Base-by-base conservation (phyloP, 345 rosid genomes). In the Eucalyptus viminalis region DNA sequence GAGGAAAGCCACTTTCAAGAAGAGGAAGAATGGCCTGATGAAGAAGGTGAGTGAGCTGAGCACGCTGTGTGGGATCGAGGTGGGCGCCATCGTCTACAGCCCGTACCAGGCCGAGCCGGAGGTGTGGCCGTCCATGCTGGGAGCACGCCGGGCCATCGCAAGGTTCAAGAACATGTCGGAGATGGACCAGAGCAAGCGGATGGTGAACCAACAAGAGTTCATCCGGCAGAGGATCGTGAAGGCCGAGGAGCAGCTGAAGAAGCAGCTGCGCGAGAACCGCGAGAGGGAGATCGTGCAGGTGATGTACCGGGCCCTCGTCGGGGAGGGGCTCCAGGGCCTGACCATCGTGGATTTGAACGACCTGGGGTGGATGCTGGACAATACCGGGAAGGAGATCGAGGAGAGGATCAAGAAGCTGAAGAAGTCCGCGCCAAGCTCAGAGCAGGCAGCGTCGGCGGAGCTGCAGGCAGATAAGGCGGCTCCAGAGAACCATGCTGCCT, bases 141-240 rank as follows among this genome's bases (percentile, higher is more conserved):
- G 88, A 6, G 92, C 62, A 80, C 90, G 83, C 15, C 92, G 90
- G 31, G 80, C 88, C 50, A 89, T 92, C 69, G 88, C 89, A 8
- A 50, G 72, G 86, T 90, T 90, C 86, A 67, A 69, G 54, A 58
- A 81, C n/a, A 88, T 93, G 87, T 92, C 96, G 29, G 88, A 91
- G 22, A 91, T 92, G 91, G 94, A 94, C n/a, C 95, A 91, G 67
- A 89, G 90, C 87, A 93, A 92, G 86, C 88, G 92, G 87, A 94
- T 92, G 96, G 60, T 92, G 92, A 91, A 93, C 88, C 96, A 94
- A 60, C 92, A 81, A 45, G 89, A 87, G 62, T 91, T 91, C 88
- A 90, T 94, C 90, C 60, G 60, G 12, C 87, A 89, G 87, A 92
- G 93, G 91, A 88, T 93, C 62, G 24, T 86, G 24, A 94, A 94